Percentiles rank a stretch among this genome's conserved stretches.
phyloP scores from a whole-genome alignment of 2,329 filamentous ascomycete species.

The Phoma sp. region DNA sequence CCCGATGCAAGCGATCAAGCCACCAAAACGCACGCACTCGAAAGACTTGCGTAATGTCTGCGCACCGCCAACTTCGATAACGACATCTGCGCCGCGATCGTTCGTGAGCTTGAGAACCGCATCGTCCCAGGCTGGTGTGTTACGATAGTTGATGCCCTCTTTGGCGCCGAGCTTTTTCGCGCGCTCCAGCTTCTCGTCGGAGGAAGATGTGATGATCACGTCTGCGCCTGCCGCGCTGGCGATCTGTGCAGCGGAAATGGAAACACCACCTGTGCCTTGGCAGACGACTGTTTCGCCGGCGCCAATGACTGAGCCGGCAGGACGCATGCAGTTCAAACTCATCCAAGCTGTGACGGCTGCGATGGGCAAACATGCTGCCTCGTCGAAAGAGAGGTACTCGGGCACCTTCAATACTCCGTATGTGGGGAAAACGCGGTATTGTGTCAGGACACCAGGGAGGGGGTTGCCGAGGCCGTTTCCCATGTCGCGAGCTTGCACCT shows the following conservation, averaged over 20 bases:
- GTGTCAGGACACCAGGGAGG: constrained; percentile 62
- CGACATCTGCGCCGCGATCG: constrained; percentile 54
- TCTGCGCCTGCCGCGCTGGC: constrained; percentile 51
- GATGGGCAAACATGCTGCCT: constrained; percentile 67
- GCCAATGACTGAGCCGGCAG: constrained; percentile 59
- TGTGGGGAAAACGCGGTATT: constrained; percentile 66
- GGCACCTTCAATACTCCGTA: constrained; percentile 64
- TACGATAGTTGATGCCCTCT: constrained; percentile 67
- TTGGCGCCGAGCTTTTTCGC: constrained; percentile 64
- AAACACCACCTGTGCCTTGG: constrained; percentile 55
- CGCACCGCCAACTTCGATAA: constrained; percentile 60
- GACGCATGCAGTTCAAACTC: constrained; percentile 66
- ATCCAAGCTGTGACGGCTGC: constrained; percentile 70
- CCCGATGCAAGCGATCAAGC: constrained; percentile 50
- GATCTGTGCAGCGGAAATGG: constrained; percentile 50
- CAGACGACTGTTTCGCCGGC: constrained; percentile 46
- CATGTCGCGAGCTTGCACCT: constrained; percentile 63
- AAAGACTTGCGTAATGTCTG: constrained; percentile 56
- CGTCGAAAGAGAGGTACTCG: constrained; percentile 63
- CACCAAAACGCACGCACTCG: constrained; percentile 52
- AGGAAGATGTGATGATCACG: constrained; percentile 66
- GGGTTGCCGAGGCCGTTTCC: constrained; percentile 66
- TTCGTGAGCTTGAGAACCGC: constrained; percentile 58
- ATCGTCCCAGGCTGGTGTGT: constrained; percentile 64
- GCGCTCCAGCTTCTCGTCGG: constrained; percentile 59